Evolutionary conservation across 2,329 filamentous ascomycete genomes (phyloP).

Genomic region (Phialophora macrospora): DNA sequence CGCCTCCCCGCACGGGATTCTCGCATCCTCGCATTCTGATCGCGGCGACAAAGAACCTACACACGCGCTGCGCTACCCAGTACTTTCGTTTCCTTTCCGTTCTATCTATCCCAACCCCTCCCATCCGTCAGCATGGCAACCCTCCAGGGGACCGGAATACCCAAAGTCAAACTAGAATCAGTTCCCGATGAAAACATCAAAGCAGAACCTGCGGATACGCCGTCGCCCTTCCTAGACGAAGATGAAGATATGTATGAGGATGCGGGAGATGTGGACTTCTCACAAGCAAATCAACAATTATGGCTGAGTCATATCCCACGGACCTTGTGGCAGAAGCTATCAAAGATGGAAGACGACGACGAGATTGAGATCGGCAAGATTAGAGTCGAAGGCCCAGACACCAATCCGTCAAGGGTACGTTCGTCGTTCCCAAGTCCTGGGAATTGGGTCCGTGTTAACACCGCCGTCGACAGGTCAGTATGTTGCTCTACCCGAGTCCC

Average conservation of each 20-base stretch:
- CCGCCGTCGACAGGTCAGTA: slow-evolving; percentile 61
- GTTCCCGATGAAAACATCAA: slow-evolving; percentile 33
- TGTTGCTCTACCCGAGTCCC: slow-evolving; percentile 69
- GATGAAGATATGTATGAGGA: slow-evolving; percentile 76
- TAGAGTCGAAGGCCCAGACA: slow-evolving; percentile 61
- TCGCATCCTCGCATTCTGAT: neutral
- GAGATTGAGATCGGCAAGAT: slow-evolving; percentile 82
- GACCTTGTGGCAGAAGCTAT: slow-evolving; percentile 81
- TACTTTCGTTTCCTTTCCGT: neutral
- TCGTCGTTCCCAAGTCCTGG: slow-evolving; percentile 19
- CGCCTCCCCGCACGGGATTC: neutral
- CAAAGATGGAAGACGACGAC: slow-evolving; percentile 74
- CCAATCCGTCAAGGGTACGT: slow-evolving; percentile 55
- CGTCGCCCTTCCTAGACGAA: slow-evolving; percentile 39
- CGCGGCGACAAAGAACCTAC: neutral
- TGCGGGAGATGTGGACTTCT: slow-evolving; percentile 67
- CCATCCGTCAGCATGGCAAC: slow-evolving; percentile 30
- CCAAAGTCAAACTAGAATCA: slow-evolving; percentile 35
- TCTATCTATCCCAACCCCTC: neutral
- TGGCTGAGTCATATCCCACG: slow-evolving; percentile 81
- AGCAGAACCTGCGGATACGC: slow-evolving; percentile 34
- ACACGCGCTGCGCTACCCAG: neutral
- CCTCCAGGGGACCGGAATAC: slow-evolving; percentile 33
- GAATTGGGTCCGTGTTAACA: neutral
- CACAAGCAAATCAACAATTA: slow-evolving; percentile 52